Conservation (phyloP, 2,329 filamentous ascomycete species). For the Fusarium nurragi region DNA sequence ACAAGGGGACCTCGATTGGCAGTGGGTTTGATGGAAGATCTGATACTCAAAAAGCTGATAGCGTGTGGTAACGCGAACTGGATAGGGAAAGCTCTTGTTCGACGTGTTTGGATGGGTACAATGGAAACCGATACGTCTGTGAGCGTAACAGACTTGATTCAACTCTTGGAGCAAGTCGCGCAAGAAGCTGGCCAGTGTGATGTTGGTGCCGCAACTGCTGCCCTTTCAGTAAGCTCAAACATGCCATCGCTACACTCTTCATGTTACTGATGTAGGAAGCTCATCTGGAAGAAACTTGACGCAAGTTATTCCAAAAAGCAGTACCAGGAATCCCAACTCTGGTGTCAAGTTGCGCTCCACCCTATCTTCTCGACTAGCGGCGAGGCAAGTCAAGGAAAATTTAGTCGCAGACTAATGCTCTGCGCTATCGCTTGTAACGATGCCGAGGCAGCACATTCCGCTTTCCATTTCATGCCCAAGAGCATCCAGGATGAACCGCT, state of each 20-base stretch:
- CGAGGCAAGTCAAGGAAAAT: slow-evolving; percentile 71
- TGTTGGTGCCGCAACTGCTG: slow-evolving; percentile 70
- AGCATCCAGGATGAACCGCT: slow-evolving; percentile 67
- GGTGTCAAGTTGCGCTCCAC: slow-evolving; percentile 77
- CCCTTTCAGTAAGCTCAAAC: slow-evolving; percentile 67
- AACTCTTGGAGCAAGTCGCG: slow-evolving; percentile 48
- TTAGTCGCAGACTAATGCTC: slow-evolving; percentile 76
- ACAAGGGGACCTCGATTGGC: slow-evolving; percentile 61
- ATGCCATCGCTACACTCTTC: background rate
- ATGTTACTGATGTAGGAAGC: slow-evolving; percentile 54
- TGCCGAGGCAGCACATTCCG: slow-evolving; percentile 34
- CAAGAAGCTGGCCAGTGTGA: slow-evolving; percentile 56
- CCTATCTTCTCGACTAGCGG: slow-evolving; percentile 72
- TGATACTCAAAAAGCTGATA: slow-evolving; percentile 68
- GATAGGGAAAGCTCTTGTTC: slow-evolving; percentile 75
- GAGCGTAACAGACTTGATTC: slow-evolving; percentile 39
- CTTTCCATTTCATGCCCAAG: slow-evolving; percentile 69
- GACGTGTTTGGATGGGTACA: slow-evolving; percentile 72
- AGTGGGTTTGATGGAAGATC: slow-evolving; percentile 65
- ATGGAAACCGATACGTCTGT: slow-evolving; percentile 51
- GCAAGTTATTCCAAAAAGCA: slow-evolving; percentile 61
- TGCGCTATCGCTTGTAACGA: slow-evolving; percentile 67
- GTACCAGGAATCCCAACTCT: slow-evolving; percentile 67
- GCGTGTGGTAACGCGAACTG: slow-evolving; percentile 61
- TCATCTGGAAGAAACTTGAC: slow-evolving; percentile 86